These are phyloP conservation scores for Tremellales sp. DNA, from an alignment of 1,284 basidiomycete genomes.

Conservation along the genomic window DNA sequence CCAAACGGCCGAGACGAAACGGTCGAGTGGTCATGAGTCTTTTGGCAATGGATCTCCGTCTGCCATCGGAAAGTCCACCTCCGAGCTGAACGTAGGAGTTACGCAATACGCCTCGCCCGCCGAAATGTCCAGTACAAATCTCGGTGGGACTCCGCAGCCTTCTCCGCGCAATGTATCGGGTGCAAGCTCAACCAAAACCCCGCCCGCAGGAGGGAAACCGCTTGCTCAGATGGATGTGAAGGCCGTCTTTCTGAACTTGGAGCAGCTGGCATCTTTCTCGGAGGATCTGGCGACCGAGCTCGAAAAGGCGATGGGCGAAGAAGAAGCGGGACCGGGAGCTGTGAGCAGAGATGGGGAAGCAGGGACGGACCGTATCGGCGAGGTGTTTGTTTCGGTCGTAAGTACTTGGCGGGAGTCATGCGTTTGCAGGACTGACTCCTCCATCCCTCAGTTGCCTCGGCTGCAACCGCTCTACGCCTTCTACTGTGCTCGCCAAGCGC, in stretches of 20 bases:
- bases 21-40: slow-evolving; percentile 16
- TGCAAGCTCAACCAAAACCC: neutral
- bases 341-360: slow-evolving; percentile 47
- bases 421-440: neutral
- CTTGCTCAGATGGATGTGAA: slow-evolving; percentile 68
- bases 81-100: too few species aligned
- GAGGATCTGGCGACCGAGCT: slow-evolving; percentile 57
- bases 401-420: slow-evolving; percentile 34
- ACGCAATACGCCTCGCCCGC: too few species aligned
- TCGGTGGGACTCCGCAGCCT: slow-evolving; percentile 14
- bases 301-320: slow-evolving; percentile 43
- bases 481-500: slow-evolving; percentile 82
- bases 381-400: slow-evolving; percentile 70
- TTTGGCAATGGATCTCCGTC: neutral
- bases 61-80: too few species aligned
- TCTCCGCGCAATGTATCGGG: slow-evolving; percentile 9
- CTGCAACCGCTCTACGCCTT: slow-evolving; percentile 74
- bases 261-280: slow-evolving; percentile 67
- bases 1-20: slow-evolving; percentile 29
- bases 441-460: slow-evolving; percentile 59
- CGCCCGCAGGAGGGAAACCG: slow-evolving; percentile 47
- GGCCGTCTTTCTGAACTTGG: slow-evolving; percentile 74
- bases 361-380: slow-evolving; percentile 67
- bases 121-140: too few species aligned
- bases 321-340: slow-evolving; percentile 11